These are phyloP conservation scores for Candida endomychidarum DNA, from an alignment of 805 yeast genomes.

Conservation along the genomic window DNA sequence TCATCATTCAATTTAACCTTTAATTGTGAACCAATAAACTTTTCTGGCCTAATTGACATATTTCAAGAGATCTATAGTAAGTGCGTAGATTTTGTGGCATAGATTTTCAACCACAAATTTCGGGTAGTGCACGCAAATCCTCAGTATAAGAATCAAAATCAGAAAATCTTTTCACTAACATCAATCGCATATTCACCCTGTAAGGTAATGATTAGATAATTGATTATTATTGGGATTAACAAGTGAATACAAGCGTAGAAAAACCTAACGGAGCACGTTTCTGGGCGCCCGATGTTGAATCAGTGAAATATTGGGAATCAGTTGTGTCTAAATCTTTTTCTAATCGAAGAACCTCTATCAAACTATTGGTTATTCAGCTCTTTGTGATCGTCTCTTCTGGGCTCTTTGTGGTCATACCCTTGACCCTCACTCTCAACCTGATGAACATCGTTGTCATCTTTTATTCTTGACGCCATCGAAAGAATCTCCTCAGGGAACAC, in stretches of 20 bases:
- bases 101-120: neutral
- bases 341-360: too few relatives aligned
- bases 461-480: too few relatives aligned
- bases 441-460: too few relatives aligned
- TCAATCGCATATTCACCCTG: slow-evolving; percentile 41
- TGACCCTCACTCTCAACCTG: too few relatives aligned
- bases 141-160: neutral
- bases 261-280: slow-evolving; percentile 43
- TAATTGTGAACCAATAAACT: slow-evolving; percentile 33
- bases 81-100: too few relatives aligned
- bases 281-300: slow-evolving; percentile 50
- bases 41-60: slow-evolving; percentile 17
- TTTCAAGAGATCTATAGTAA: too few relatives aligned
- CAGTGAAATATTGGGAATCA: slow-evolving; percentile 45
- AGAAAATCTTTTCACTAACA: slow-evolving; percentile 21
- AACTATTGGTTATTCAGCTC: too few relatives aligned
- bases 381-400: too few relatives aligned
- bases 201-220: neutral
- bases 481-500: too few relatives aligned
- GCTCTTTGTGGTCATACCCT: too few relatives aligned
- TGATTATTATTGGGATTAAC: slow-evolving; percentile 18
- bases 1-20: slow-evolving; percentile 28
- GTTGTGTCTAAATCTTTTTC: slow-evolving; percentile 38
- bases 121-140: too few relatives aligned
- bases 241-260: slow-evolving; percentile 38